phyloP scores from a whole-genome alignment of 768 basidiomycete species.

The Serpula lacrymans region DNA sequence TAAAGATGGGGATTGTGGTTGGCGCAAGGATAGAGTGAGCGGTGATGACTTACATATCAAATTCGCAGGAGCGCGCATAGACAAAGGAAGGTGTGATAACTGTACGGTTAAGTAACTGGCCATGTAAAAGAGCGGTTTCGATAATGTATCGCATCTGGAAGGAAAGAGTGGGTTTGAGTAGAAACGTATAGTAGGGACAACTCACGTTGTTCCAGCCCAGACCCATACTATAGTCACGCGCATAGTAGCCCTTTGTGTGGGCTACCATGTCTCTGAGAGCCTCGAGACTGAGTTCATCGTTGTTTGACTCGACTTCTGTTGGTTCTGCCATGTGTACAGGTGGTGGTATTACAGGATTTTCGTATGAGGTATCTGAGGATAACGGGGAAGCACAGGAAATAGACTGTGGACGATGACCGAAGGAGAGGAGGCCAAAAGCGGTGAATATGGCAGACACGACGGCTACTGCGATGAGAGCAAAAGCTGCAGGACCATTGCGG shows the following conservation, averaged over 20 bases:
- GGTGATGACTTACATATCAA: slow-evolving; percentile 9
- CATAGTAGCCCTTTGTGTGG: slow-evolving; percentile 31
- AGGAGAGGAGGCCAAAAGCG: slow-evolving; percentile 19
- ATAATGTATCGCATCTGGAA: slow-evolving; percentile 36
- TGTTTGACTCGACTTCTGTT: too few relatives aligned
- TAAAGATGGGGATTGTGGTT: slow-evolving; percentile 1
- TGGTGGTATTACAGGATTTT: neutral
- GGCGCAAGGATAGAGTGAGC: neutral
- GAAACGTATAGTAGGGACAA: slow-evolving; percentile 5
- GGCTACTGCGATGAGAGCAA: slow-evolving; percentile 15
- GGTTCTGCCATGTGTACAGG: slow-evolving; percentile 8
- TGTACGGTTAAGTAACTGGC: slow-evolving; percentile 29
- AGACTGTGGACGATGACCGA: slow-evolving; percentile 6
- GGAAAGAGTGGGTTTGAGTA: neutral
- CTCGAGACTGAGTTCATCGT: slow-evolving; percentile 17
- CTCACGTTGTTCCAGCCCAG: slow-evolving; percentile 38
- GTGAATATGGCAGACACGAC: slow-evolving; percentile 22
- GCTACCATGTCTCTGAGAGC: slow-evolving; percentile 23
- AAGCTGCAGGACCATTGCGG: slow-evolving; percentile 12
- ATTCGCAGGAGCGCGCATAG: slow-evolving; percentile 41
- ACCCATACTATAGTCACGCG: slow-evolving; percentile 32
- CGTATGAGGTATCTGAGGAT: slow-evolving; percentile 8
- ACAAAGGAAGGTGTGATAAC: slow-evolving; percentile 35
- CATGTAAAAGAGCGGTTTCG: slow-evolving; percentile 33
- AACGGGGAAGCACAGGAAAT: slow-evolving; percentile 1